Percentiles rank a stretch among this genome's conserved stretches.
Conservation (phyloP, 352 stramenopile genomes). For the Globisporangium ultimum region DNA sequence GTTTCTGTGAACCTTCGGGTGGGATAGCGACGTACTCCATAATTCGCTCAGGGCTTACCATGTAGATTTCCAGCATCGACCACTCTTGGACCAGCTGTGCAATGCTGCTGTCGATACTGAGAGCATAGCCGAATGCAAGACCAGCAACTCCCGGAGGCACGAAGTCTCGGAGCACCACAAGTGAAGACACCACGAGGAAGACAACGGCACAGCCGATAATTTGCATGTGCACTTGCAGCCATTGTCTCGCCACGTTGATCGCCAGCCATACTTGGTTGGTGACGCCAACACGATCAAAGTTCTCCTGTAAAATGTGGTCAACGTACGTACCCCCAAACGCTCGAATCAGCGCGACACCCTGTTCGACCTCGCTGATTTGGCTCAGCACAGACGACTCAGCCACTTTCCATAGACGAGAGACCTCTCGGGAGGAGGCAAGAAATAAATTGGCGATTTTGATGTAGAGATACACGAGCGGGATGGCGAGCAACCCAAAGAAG, state of each 20-base stretch:
- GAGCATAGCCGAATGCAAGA: slow-evolving; percentile 84
- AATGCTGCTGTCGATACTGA: slow-evolving; percentile 77
- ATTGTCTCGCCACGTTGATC: slow-evolving; percentile 19
- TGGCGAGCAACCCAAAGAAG: slow-evolving; percentile 65
- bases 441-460: slow-evolving; percentile 41
- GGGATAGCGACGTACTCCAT: slow-evolving; percentile 75
- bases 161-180: slow-evolving; percentile 34
- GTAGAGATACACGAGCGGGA: slow-evolving; percentile 86
- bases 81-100: slow-evolving; percentile 71
- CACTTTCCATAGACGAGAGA: slow-evolving; percentile 32
- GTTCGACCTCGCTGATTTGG: slow-evolving; percentile 34
- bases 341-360: slow-evolving; percentile 35
- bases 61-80: slow-evolving; percentile 46
- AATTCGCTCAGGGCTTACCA: slow-evolving; percentile 89
- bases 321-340: slow-evolving; percentile 31
- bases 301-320: slow-evolving; percentile 23
- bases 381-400: slow-evolving; percentile 33
- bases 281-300: slow-evolving; percentile 18
- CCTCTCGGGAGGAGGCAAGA: slow-evolving; percentile 36
- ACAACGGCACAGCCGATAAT: slow-evolving; percentile 36
- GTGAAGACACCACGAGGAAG: slow-evolving; percentile 30
- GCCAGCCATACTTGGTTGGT: slow-evolving; percentile 28
- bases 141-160: slow-evolving; percentile 60
- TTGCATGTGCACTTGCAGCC: slow-evolving; percentile 46
- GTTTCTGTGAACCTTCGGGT: slow-evolving; percentile 16